These are phyloP conservation scores for Thraustochytrium striatum DNA, from an alignment of 352 stramenopile species.

Conservation along the genomic window DNA sequence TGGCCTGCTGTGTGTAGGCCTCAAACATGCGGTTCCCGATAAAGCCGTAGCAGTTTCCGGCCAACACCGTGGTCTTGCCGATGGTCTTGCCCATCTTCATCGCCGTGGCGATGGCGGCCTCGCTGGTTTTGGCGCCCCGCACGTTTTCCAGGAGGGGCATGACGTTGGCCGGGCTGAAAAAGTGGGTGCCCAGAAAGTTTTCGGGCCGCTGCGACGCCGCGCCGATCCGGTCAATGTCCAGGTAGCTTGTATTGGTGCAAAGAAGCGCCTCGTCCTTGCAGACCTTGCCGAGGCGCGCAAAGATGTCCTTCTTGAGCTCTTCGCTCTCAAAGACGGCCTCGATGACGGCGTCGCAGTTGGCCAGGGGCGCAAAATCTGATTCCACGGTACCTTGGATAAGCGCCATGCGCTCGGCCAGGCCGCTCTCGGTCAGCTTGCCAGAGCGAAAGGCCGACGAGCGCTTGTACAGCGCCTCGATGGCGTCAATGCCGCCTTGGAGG, in stretches of 20 bases:
- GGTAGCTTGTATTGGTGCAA: slow-evolving; percentile 94
- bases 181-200: slow-evolving; percentile 97
- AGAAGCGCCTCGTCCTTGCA: slow-evolving; percentile 88
- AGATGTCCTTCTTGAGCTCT: slow-evolving; percentile 86
- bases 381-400: slow-evolving; percentile 64
- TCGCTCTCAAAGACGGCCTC: slow-evolving; percentile 98
- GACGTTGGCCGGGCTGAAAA: slow-evolving; percentile 93
- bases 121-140: slow-evolving; percentile 73
- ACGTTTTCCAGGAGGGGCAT: slow-evolving; percentile 99
- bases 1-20: slow-evolving; percentile 71
- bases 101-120: slow-evolving; percentile 79
- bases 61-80: slow-evolving; percentile 95
- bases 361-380: slow-evolving; percentile 69
- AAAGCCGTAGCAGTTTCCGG: slow-evolving; percentile 96
- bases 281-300: slow-evolving; percentile 80
- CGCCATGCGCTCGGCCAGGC: slow-evolving; percentile 88
- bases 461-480: slow-evolving; percentile 92
- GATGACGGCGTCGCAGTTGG: slow-evolving; percentile 89
- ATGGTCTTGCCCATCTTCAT: slow-evolving; percentile 91
- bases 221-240: slow-evolving; percentile 91
- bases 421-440: slow-evolving; percentile 84
- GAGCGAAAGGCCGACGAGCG: slow-evolving; percentile 70
- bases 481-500: slow-evolving; percentile 79
- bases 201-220: slow-evolving; percentile 62
- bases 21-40: slow-evolving; percentile 95